These are phyloP conservation scores for Nakazawaea anatomiae DNA, from an alignment of 805 yeast genomes.

Conservation along the genomic window DNA sequence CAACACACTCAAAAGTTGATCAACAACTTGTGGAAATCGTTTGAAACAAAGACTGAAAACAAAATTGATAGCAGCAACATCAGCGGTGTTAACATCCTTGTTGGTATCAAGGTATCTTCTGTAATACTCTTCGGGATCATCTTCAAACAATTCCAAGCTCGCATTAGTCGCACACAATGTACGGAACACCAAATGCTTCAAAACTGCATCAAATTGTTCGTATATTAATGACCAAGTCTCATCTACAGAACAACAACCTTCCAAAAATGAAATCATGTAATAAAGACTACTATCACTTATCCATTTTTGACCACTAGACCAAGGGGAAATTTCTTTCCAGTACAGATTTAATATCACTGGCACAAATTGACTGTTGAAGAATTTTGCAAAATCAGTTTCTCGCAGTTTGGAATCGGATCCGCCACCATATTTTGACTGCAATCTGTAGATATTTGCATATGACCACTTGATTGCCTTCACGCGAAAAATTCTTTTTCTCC, in stretches of 20 bases:
- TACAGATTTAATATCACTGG: constrained; percentile 64
- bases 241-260: constrained; percentile 42
- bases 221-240: constrained; percentile 61
- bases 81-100: constrained; percentile 41
- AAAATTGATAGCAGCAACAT: constrained; percentile 44
- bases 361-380: constrained; percentile 51
- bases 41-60: constrained; percentile 31
- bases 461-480: constrained; percentile 81
- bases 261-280: constrained; percentile 56
- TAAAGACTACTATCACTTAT: constrained; percentile 56
- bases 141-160: constrained; percentile 69
- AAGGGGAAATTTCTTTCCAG: constrained; percentile 56
- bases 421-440: constrained; percentile 62
- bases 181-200: constrained; percentile 73
- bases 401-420: constrained; percentile 12
- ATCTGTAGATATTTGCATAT: constrained; percentile 63
- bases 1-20: constrained; percentile 47
- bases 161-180: constrained; percentile 64
- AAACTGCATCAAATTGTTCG: constrained; percentile 57
- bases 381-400: constrained; percentile 14
- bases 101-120: constrained; percentile 59
- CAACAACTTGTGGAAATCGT: constrained; percentile 36
- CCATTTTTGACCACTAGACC: constrained; percentile 65
- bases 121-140: constrained; percentile 85
- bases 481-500: constrained; percentile 44